Conservation (phyloP, 1,284 basidiomycete genomes). For the Ceratobasidium sp. region DNA sequence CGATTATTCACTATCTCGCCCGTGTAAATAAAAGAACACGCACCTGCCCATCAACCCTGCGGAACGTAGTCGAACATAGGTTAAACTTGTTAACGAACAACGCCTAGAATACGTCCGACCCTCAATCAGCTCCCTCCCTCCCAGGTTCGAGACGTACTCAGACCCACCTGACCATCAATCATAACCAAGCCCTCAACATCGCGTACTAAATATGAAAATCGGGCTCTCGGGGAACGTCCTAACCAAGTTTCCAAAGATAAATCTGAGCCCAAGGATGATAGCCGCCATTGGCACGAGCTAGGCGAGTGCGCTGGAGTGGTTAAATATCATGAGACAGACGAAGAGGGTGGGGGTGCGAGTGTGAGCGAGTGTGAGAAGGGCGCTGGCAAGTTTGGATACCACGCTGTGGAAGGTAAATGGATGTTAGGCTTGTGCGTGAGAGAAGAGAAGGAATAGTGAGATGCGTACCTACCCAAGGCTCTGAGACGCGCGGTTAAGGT, state of each 20-base stretch:
- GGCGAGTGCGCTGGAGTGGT: constrained; percentile 71
- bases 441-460: not conserved
- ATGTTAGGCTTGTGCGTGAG: constrained; percentile 9
- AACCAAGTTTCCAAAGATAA: constrained; percentile 84
- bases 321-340: constrained; percentile 82
- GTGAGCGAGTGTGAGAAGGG: constrained; percentile 71
- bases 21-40: not conserved
- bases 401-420: constrained; percentile 71
- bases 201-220: constrained; percentile 86
- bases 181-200: constrained; percentile 82
- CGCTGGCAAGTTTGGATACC: constrained; percentile 78
- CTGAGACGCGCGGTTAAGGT: constrained; percentile 76
- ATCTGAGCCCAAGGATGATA: constrained; percentile 81
- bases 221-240: constrained; percentile 82
- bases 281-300: constrained; percentile 85
- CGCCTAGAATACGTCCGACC: constrained; percentile 55
- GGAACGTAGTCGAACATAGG: constrained; percentile 82
- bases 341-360: constrained; percentile 73
- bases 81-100: constrained; percentile 81
- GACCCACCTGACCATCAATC: constrained; percentile 74
- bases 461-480: constrained; percentile 54
- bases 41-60: constrained; percentile 72
- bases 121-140: constrained; percentile 19
- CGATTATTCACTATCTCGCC: constrained; percentile 64
- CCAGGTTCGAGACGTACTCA: not conserved